Percentiles rank a stretch among this genome's conserved stretches.
Evolutionary conservation across 306 rosid genomes (phyloP).

Genomic region (Luffa aegyptiaca): DNA sequence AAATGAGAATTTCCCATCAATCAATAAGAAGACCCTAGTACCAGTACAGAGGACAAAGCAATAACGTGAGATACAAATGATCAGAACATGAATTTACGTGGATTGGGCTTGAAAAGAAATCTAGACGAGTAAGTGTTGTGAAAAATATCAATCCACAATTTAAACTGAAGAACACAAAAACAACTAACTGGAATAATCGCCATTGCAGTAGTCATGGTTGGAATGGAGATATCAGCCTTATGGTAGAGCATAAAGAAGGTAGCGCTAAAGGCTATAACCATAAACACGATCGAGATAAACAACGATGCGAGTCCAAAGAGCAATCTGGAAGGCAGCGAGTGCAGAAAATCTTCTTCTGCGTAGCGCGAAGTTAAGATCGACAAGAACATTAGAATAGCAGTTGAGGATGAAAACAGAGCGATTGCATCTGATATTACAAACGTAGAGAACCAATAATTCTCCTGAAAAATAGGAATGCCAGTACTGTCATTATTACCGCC

Average conservation of each 20-base stretch:
- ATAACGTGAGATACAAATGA: not conserved
- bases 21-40: too few relatives aligned
- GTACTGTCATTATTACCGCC: not conserved
- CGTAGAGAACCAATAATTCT: not conserved
- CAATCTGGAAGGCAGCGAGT: not conserved
- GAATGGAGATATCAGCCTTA: not conserved
- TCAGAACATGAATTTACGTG: not conserved
- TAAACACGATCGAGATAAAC: not conserved
- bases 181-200: conserved; percentile 1
- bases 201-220: not conserved
- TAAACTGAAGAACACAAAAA: not conserved
- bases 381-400: not conserved
- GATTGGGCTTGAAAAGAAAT: not conserved
- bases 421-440: not conserved
- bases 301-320: not conserved
- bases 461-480: not conserved
- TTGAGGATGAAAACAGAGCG: not conserved
- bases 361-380: conserved; percentile 4
- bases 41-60: not conserved
- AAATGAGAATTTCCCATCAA: too few relatives aligned
- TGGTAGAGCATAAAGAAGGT: not conserved
- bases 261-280: not conserved
- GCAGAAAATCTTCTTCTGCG: conserved; percentile 5
- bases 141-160: not conserved
- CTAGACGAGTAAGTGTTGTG: not conserved